phyloP scores from a whole-genome alignment of 345 rosid species.

The Microthlaspi erraticum region DNA sequence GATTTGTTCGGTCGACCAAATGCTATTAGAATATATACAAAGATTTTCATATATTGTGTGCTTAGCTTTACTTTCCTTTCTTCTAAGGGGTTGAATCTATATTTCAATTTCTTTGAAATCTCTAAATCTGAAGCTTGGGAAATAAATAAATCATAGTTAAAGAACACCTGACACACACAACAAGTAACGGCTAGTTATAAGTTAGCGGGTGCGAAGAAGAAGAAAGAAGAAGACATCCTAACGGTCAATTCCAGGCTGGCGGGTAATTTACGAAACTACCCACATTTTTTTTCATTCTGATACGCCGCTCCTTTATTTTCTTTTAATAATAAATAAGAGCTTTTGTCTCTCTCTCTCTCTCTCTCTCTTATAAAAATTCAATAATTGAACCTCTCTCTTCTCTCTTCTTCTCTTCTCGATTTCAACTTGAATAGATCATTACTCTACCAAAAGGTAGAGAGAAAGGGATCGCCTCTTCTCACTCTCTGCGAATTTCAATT shows the following conservation, averaged over 20 bases:
- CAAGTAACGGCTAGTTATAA: constrained; percentile 42
- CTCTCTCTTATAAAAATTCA: constrained; percentile 28
- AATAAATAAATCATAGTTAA: constrained; percentile 8
- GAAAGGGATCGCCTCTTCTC: constrained; percentile 40
- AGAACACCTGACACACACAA: constrained; percentile 38
- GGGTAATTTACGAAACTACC: background rate
- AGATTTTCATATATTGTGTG: no score
- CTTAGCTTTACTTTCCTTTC: no score
- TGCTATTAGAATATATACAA: background rate
- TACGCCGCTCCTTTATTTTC: constrained; percentile 41
- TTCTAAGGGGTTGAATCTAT: no score
- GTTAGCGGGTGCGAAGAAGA: constrained; percentile 34
- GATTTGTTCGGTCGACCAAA: background rate
- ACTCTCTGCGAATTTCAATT: constrained; percentile 21
- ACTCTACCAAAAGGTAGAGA: constrained; percentile 21
- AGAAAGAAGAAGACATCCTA: constrained; percentile 38
- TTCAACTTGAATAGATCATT: constrained; percentile 34
- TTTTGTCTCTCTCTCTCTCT: constrained; percentile 33
- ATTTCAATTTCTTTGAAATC: background rate
- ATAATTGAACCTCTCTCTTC: constrained; percentile 30
- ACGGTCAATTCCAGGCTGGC: constrained; percentile 47
- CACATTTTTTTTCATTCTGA: background rate
- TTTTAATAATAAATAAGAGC: background rate
- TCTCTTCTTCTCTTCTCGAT: constrained; percentile 15
- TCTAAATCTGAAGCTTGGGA: constrained; percentile 3